phyloP scores from a whole-genome alignment of 352 stramenopile genomes.

The Phytopythium chamaehyphon region DNA sequence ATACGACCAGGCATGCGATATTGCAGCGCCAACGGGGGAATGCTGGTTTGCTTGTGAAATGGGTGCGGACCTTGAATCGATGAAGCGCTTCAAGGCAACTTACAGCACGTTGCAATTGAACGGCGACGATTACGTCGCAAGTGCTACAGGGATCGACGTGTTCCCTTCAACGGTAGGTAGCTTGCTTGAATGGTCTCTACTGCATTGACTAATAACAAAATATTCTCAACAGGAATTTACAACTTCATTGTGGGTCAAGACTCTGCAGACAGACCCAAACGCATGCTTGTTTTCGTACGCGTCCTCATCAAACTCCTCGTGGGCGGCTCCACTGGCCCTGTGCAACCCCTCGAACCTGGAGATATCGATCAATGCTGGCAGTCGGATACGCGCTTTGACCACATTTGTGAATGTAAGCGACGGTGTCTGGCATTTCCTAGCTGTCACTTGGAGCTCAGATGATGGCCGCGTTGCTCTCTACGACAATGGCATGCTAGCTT shows the following conservation, averaged over 20 bases:
- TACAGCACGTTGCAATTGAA: conserved; percentile 37
- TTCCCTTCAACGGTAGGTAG: conserved; percentile 43
- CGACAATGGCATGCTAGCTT: conserved; percentile 68
- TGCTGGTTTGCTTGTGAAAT: conserved; percentile 53
- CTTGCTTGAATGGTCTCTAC: neutral
- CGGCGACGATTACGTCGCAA: conserved; percentile 39
- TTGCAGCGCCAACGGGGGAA: conserved; percentile 42
- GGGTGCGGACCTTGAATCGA: conserved; percentile 25
- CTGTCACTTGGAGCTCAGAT: conserved; percentile 44
- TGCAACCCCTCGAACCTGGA: conserved; percentile 63
- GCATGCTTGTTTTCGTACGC: conserved; percentile 55
- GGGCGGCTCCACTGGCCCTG: conserved; percentile 34
- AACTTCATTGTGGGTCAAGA: conserved; percentile 63
- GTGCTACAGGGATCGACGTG: conserved; percentile 13
- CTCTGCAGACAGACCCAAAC: conserved; percentile 14
- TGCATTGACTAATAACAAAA: no score
- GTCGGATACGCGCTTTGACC: conserved; percentile 17
- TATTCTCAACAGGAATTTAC: conserved; percentile 33
- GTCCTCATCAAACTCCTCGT: conserved; percentile 1
- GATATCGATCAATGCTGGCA: conserved; percentile 37
- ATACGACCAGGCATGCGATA: conserved; percentile 64
- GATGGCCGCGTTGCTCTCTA: conserved; percentile 52
- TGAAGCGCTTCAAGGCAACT: conserved; percentile 5
- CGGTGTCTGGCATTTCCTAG: conserved; percentile 66
- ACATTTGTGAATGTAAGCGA: conserved; percentile 69